A percentile compares a stretch with the other conserved stretches of the same genome.
Conservation (phyloP, 2,329 filamentous ascomycete genomes). For the Orbilia quercus region DNA sequence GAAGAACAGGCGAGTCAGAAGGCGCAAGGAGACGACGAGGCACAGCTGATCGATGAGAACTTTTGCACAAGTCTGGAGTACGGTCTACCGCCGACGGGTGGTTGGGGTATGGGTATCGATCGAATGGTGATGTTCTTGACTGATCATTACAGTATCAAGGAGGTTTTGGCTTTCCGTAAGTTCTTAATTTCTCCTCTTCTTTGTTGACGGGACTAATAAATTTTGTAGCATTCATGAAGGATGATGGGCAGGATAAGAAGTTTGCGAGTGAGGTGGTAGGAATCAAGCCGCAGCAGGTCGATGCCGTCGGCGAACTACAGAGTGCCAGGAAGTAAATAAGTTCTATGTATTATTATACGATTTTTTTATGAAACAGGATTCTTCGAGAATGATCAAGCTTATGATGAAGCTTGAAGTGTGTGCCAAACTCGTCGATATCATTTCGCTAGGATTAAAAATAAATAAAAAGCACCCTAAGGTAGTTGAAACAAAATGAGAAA, state of each 20-base stretch:
- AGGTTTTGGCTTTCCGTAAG: slow-evolving; percentile 85
- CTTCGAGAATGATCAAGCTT: too few relatives aligned
- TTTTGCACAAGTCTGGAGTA: slow-evolving; percentile 92
- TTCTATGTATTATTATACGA: too few relatives aligned
- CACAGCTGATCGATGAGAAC: slow-evolving; percentile 93
- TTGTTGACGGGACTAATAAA: slow-evolving; percentile 6
- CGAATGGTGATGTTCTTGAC: slow-evolving; percentile 95
- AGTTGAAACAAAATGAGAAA: too few relatives aligned
- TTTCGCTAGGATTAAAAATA: too few relatives aligned
- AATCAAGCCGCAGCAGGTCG: slow-evolving; percentile 56
- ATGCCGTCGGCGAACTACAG: slow-evolving; percentile 43
- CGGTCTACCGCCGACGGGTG: slow-evolving; percentile 90
- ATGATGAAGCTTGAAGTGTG: too few relatives aligned
- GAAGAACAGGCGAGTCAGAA: slow-evolving; percentile 97
- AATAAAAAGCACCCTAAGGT: too few relatives aligned
- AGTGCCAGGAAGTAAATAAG: slow-evolving; percentile 28
- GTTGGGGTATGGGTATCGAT: slow-evolving; percentile 97
- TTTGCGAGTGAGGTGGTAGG: slow-evolving; percentile 62
- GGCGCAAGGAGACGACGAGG: slow-evolving; percentile 95
- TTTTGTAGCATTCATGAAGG: slow-evolving; percentile 83
- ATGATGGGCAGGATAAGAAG: slow-evolving; percentile 72
- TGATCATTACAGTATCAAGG: slow-evolving; percentile 94
- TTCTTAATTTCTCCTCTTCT: slow-evolving; percentile 8
- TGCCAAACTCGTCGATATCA: too few relatives aligned
- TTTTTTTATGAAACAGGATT: too few relatives aligned